phyloP scores from a whole-genome alignment of 176 grass and related monocot species.

The Oryza glaberrima region DNA sequence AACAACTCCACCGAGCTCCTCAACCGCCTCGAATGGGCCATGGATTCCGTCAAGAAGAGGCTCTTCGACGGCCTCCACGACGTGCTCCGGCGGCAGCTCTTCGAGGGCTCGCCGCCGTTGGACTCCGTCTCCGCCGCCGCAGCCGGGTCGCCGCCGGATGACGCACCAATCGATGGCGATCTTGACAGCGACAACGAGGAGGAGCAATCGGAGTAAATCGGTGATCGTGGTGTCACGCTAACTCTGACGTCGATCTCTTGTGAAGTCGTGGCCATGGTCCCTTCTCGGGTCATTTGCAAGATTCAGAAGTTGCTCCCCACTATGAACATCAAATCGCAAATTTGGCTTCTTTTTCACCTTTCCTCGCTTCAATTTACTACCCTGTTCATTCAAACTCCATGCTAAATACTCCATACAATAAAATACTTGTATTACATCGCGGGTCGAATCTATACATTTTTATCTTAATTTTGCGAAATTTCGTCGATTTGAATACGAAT shows the following conservation, averaged over 20 bases:
- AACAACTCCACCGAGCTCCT: slow-evolving; percentile 78
- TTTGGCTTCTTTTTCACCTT: background rate
- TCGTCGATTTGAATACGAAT: background rate
- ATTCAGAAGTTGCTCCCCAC: background rate
- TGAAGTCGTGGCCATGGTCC: background rate
- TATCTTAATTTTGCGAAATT: background rate
- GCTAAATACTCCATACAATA: background rate
- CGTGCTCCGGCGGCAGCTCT: slow-evolving; percentile 67
- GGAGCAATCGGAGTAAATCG: background rate
- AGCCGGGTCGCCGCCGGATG: background rate
- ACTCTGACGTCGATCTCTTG: background rate
- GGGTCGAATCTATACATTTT: background rate
- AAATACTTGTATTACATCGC: background rate
- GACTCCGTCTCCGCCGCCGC: slow-evolving; percentile 25
- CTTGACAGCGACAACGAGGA: background rate
- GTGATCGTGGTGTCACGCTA: background rate
- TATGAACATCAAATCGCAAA: background rate
- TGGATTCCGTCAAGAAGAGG: slow-evolving; percentile 59
- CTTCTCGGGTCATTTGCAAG: background rate
- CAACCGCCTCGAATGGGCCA: slow-evolving; percentile 63
- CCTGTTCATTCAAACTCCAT: background rate
- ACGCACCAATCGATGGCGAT: background rate
- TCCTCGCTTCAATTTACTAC: background rate
- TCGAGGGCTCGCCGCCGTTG: slow-evolving; percentile 48
- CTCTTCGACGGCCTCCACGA: slow-evolving; percentile 69